Conservation (phyloP, 257 asterid genomes). For the Penstemon barbatus region DNA sequence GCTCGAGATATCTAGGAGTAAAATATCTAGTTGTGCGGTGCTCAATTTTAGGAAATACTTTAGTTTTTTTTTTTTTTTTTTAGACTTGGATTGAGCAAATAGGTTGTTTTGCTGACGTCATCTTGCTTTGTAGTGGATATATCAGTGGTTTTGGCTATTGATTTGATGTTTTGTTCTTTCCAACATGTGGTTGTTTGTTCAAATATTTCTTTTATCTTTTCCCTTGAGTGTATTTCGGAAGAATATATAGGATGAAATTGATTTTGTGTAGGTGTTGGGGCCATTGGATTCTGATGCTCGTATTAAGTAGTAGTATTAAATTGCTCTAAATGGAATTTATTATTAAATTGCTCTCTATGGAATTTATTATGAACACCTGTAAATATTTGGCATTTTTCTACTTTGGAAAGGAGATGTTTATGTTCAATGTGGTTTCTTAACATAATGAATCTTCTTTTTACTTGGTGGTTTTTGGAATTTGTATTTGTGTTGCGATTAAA, state of each 20-base stretch:
- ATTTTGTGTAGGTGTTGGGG: constrained; percentile 28
- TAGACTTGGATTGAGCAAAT: not conserved
- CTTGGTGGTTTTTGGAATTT: constrained; percentile 36
- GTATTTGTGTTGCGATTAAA: constrained; percentile 4
- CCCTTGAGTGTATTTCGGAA: constrained; percentile 43
- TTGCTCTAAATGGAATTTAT: constrained; percentile 41
- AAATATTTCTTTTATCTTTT: constrained; percentile 14
- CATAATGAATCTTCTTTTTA: constrained; percentile 46
- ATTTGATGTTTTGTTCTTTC: constrained; percentile 51
- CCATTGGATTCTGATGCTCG: constrained; percentile 62
- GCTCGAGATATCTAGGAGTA: not conserved
- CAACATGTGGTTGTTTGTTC: constrained; percentile 40
- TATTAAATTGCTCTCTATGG: constrained; percentile 40
- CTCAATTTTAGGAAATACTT: not conserved
- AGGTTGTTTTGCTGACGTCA: constrained; percentile 32
- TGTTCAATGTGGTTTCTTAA: constrained; percentile 46
- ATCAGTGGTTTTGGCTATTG: constrained; percentile 36
- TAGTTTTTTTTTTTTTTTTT: too few species aligned
- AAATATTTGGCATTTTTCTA: not conserved
- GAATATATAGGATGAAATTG: constrained; percentile 43
- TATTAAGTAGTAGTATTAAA: constrained; percentile 34
- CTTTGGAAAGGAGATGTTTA: not conserved
- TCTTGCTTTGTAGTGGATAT: constrained; percentile 33
- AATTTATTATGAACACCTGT: constrained; percentile 34
- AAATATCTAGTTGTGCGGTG: not conserved